Conservation (phyloP, 1,284 basidiomycete species). For the Mycosarcoma maydis region DNA sequence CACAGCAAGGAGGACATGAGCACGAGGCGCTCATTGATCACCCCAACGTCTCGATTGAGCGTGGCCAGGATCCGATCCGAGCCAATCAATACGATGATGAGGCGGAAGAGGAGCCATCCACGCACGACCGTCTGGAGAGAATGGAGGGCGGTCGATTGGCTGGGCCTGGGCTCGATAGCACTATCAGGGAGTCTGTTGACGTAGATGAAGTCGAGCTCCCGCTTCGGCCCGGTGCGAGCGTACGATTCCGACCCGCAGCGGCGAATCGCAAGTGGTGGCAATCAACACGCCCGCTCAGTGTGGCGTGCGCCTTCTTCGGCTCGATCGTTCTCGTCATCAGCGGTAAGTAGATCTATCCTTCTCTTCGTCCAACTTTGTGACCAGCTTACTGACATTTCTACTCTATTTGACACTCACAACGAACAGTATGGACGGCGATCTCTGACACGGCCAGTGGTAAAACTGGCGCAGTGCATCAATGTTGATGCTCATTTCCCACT, state of each 20-base stretch:
- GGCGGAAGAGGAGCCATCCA: constrained; percentile 33
- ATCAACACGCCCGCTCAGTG: constrained; percentile 61
- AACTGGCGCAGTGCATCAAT: constrained; percentile 47
- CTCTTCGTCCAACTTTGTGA: not conserved
- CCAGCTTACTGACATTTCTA: not conserved
- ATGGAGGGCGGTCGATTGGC: constrained; percentile 42
- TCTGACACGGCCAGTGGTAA: constrained; percentile 41
- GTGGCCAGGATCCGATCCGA: constrained; percentile 23
- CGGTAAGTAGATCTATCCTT: constrained; percentile 9
- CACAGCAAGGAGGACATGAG: constrained; percentile 12
- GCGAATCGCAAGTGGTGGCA: constrained; percentile 61
- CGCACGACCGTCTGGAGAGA: constrained; percentile 27
- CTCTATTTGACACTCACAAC: not conserved
- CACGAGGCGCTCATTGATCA: constrained; percentile 28
- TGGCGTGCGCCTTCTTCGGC: constrained; percentile 61
- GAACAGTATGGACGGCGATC: constrained; percentile 47
- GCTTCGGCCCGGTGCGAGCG: constrained; percentile 59
- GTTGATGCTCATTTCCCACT: constrained; percentile 10
- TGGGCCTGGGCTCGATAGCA: constrained; percentile 1
- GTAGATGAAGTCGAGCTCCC: constrained; percentile 63
- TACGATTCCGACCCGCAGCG: constrained; percentile 44
- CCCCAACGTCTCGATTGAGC: constrained; percentile 21
- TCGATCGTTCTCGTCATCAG: constrained; percentile 58
- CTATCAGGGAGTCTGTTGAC: constrained; percentile 30
- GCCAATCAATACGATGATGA: constrained; percentile 32